Percentiles rank a stretch among this genome's conserved stretches.
Conservation (phyloP, 2,329 filamentous ascomycete species). For the Grosmannia penicillata region DNA sequence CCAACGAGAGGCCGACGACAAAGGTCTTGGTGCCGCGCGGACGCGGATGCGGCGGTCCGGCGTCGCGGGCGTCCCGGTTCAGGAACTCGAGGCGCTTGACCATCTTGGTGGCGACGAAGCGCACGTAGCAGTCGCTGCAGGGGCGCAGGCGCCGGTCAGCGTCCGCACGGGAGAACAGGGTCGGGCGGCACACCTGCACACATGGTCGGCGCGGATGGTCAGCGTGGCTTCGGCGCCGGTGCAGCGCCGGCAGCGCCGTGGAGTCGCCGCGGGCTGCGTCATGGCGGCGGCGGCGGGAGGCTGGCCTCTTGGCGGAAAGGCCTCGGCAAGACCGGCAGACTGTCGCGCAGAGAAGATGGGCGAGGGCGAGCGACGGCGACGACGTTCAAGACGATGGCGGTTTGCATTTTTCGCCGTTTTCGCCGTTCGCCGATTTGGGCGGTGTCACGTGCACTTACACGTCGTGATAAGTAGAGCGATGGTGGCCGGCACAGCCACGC, state of each 20-base stretch:
- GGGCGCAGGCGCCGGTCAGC: not conserved
- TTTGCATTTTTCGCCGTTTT: not conserved
- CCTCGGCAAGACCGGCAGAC: no score
- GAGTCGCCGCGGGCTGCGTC: slow-evolving; percentile 7
- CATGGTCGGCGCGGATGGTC: slow-evolving; percentile 39
- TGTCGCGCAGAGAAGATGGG: no score
- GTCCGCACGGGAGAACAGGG: not conserved
- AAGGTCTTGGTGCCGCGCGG: slow-evolving; percentile 32
- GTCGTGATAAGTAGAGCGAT: no score
- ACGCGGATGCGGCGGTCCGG: slow-evolving; percentile 15
- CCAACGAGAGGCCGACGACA: slow-evolving; percentile 69
- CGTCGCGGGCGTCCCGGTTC: slow-evolving; percentile 26
- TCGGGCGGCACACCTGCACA: slow-evolving; percentile 36
- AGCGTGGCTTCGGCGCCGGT: slow-evolving; percentile 31
- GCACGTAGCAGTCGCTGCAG: slow-evolving; percentile 56
- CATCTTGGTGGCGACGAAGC: slow-evolving; percentile 65
- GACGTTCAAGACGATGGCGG: no score
- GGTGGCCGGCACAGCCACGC: slow-evolving; percentile 2
- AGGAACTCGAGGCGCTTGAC: slow-evolving; percentile 52
- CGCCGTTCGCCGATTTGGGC: no score
- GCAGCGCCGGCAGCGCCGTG: slow-evolving; percentile 39
- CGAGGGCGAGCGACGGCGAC: no score
- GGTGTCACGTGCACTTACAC: not conserved
- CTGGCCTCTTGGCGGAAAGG: no score
- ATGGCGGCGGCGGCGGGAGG: slow-evolving; percentile 3